Evolutionary conservation across 2,329 filamentous ascomycete species (phyloP), one percentile per base, ranked within the genome.

Genomic region (Cadophora luteo-olivacea): DNA sequence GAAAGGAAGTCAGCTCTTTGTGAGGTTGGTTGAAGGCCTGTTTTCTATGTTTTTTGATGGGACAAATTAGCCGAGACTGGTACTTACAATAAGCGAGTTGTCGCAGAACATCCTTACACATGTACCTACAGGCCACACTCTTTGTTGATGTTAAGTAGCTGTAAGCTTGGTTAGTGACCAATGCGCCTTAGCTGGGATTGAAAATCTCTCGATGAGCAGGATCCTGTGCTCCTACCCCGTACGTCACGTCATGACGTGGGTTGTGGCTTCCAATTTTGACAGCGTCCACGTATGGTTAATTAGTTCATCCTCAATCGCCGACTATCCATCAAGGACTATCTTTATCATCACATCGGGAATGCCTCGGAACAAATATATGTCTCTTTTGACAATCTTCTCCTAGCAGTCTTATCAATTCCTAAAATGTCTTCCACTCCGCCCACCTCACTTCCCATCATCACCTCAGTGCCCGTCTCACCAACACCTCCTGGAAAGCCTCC

Each of bases 311-410:
- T 19, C 60, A 4, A 45, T 45, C 24, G n/a, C 49, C 49, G 76
- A 79, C 77, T 75, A 78, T 78, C 77, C 72, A 76, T 79, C 80
- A 78, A 78, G 78, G 79, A 73, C 36, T 66, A 16, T 45, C 58
- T n/a, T 32, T 22, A n/a, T 32, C 16, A n/a, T 32, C 19, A 32
- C 11, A 36, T n/a, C 32, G 24, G 48, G 29, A 25, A 29, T 52
- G 41, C 25, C 41, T 55, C 33, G 55, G 55, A 38, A 24, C 16
- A 48, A 48, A 5, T 36, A 16, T 33, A 33, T 32, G 11, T 33
- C 48, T 48, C 29, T 9, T 29, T 12, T 33, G 14, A 25, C 58
- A 41, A 16, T 3, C 12, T 4, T 24, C 9, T 29, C 33, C 33
- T 60, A 25, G 33, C 12, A 16, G 16, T 32, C 60, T 24, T 62